These are phyloP conservation scores for Scutellaria galericulata DNA, from an alignment of 257 asterid genomes.

Conservation along the genomic window DNA sequence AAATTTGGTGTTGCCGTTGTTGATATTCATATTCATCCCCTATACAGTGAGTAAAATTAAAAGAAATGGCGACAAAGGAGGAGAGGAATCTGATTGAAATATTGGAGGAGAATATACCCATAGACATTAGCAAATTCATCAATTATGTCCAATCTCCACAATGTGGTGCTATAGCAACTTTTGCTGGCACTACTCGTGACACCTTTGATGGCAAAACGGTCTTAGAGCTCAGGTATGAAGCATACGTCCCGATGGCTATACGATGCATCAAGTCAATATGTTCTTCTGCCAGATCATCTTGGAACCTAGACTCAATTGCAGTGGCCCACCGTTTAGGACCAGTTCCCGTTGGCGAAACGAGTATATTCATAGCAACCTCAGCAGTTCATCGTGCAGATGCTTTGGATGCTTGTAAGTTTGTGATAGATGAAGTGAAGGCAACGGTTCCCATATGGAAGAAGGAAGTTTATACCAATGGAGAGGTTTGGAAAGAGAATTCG, in stretches of 20 bases:
- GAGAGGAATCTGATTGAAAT: conserved; percentile 77
- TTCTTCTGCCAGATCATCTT: conserved; percentile 75
- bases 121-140: conserved; percentile 69
- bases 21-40: neutral
- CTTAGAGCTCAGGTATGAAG: conserved; percentile 84
- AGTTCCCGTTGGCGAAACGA: conserved; percentile 87
- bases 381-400: conserved; percentile 83
- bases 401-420: conserved; percentile 81
- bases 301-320: conserved; percentile 71
- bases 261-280: conserved; percentile 80
- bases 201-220: conserved; percentile 78
- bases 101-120: conserved; percentile 61
- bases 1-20: neutral
- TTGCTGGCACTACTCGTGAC: conserved; percentile 93
- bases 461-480: conserved; percentile 89
- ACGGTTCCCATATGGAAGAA: conserved; percentile 98
- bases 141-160: conserved; percentile 71
- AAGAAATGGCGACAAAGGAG: conserved; percentile 61
- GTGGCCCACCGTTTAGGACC: conserved; percentile 84
- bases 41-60: neutral
- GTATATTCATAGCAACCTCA: conserved; percentile 81
- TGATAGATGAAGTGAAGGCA: conserved; percentile 93
- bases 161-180: conserved; percentile 94
- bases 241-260: conserved; percentile 90
- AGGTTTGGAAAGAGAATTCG: conserved; percentile 93